Evolutionary conservation across 2,329 filamentous ascomycete species (phyloP).

Genomic region (Dactylellina drechsleri): DNA sequence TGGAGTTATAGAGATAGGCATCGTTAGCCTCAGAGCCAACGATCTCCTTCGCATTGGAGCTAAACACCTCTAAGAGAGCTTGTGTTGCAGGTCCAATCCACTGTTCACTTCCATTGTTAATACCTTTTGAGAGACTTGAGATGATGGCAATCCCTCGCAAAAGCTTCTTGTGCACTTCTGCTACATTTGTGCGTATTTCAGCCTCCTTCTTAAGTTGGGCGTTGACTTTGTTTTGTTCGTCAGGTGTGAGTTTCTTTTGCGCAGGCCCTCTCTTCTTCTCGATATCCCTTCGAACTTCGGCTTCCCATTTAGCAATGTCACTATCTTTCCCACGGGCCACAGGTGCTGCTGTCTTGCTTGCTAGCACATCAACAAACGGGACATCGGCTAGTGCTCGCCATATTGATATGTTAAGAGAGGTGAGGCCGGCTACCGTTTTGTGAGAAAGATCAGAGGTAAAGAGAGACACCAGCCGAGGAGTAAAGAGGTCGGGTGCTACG

Average conservation of each 20-base stretch:
- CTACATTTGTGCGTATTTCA: constrained; percentile 78
- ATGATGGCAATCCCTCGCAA: constrained; percentile 87
- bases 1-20: constrained; percentile 81
- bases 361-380: constrained; percentile 85
- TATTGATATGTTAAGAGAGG: constrained; percentile 89
- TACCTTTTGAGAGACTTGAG: constrained; percentile 80
- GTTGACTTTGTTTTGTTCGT: constrained; percentile 89
- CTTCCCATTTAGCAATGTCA: constrained; percentile 96
- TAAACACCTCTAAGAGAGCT: constrained; percentile 77
- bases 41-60: constrained; percentile 81
- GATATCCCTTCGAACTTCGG: constrained; percentile 84
- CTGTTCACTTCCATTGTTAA: constrained; percentile 84
- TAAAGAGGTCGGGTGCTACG: constrained; percentile 84
- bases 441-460: constrained; percentile 78
- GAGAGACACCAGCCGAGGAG: constrained; percentile 77
- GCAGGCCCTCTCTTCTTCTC: constrained; percentile 88
- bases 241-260: constrained; percentile 87
- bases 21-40: constrained; percentile 81
- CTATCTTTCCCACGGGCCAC: constrained; percentile 75
- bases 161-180: constrained; percentile 75
- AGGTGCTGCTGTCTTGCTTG: constrained; percentile 64
- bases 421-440: constrained; percentile 75
- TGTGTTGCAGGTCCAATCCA: constrained; percentile 88
- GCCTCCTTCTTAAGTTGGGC: constrained; percentile 89
- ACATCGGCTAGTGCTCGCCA: constrained; percentile 90